Conservation (phyloP, 1,139 yeast species). For the Pichia sp. region DNA sequence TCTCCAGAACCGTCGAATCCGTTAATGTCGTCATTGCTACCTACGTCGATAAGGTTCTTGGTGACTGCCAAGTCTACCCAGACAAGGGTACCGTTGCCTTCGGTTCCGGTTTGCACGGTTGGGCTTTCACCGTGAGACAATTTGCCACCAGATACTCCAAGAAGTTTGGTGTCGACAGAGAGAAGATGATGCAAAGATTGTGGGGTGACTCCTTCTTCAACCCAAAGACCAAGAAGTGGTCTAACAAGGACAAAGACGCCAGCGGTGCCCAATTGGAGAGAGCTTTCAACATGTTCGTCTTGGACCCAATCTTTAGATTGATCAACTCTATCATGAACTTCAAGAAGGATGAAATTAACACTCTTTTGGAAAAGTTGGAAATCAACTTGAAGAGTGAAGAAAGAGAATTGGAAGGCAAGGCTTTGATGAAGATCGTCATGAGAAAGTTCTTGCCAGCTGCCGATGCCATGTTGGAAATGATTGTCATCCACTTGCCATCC, state of each 20-base stretch:
- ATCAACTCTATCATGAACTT: constrained; percentile 94
- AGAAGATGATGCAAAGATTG: constrained; percentile 98
- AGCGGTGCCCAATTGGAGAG: constrained; percentile 95
- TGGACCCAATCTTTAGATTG: constrained; percentile 98
- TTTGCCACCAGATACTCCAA: constrained; percentile 97
- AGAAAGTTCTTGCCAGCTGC: constrained; percentile 99
- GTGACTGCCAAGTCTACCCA: constrained; percentile 99
- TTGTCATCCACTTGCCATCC: constrained; percentile 96
- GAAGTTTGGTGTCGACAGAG: constrained; percentile 98
- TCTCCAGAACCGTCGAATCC: constrained; percentile 98
- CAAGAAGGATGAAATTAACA: constrained; percentile 94
- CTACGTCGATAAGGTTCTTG: constrained; percentile 83
- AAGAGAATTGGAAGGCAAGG: constrained; percentile 98
- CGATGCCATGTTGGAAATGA: constrained; percentile 98
- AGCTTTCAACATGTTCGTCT: constrained; percentile 99
- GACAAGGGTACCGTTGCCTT: constrained; percentile 98
- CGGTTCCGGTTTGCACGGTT: constrained; percentile 99
- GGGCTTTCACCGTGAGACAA: constrained; percentile 99
- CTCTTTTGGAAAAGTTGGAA: constrained; percentile 87
- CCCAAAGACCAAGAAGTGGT: constrained; percentile 99
- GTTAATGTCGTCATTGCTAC: constrained; percentile 98
- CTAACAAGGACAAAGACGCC: constrained; percentile 94
- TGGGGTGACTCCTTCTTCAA: constrained; percentile 99
- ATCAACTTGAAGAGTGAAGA: constrained; percentile 87
- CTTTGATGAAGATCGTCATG: constrained; percentile 97